Base-by-base conservation (phyloP, 176 grass and related monocot species). In the Musa schizocarpa region DNA sequence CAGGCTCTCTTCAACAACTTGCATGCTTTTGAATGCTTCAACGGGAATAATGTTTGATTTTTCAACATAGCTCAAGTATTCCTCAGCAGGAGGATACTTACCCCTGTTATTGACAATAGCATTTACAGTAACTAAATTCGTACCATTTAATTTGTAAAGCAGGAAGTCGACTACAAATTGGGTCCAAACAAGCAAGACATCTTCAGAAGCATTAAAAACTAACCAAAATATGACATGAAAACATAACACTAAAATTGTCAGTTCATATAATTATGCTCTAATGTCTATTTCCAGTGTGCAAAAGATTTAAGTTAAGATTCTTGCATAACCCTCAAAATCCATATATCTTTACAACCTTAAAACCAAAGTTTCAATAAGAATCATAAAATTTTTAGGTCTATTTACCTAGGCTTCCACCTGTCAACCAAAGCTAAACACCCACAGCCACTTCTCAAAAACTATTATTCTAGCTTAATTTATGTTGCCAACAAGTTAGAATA, bases 21-120 rank as follows among this genome's bases (percentile, higher is more conserved):
- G 95, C 88, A 99, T 92, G 48, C 50, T 79, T 86, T 91, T 99
- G 80, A 99, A 99, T 79, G 84, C 88, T 87, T 99, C 95, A 20
- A 94, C 88, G 26, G 89, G 88, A 84, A 86, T 90, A 72, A 58
- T 51, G 24, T 81, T 84, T 50, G 90, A 85, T 72, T 86, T 91
- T 68, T 87, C 88, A n/a, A 85, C 68, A 84, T 86, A 79, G 49
- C 80, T 99, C 54, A 82, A 83, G 73, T 94, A 99, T 80, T 94
- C 88, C 13, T 78, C 82, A 65, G 90, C 95, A 66, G 84, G 84
- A 76, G 78, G 88, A 88, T 91, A 99, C 57, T 87, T 80, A 23
- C 76, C 82, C 86, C 95, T 98, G 80, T 65, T 77, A 23, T 9
- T 16, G 3, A 34, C 12, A 13, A 76, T 53, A 65, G 14, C n/a